Conservation (phyloP, 148 eudicot species). For the Camellia sinensis region DNA sequence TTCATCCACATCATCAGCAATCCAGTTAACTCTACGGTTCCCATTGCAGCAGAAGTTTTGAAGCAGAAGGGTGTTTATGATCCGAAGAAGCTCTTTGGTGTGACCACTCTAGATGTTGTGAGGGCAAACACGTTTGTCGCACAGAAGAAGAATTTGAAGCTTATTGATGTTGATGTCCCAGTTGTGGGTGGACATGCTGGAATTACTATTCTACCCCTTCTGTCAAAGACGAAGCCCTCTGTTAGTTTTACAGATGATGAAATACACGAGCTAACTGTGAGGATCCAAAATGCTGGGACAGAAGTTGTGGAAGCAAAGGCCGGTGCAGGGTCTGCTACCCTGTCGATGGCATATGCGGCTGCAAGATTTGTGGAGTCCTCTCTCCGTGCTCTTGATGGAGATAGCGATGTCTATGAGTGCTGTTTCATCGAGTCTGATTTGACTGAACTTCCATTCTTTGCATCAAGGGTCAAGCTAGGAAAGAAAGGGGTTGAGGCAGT, state of each 20-base stretch:
- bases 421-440: constrained; percentile 64
- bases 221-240: constrained; percentile 84
- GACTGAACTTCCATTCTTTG: constrained; percentile 85
- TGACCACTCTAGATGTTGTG: constrained; percentile 84
- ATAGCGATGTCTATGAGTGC: constrained; percentile 85
- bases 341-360: constrained; percentile 96
- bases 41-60: constrained; percentile 85
- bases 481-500: constrained; percentile 71
- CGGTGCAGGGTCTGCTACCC: constrained; percentile 92
- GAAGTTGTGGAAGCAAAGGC: constrained; percentile 97
- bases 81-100: constrained; percentile 90
- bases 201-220: constrained; percentile 73
- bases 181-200: constrained; percentile 96
- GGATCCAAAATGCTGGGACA: constrained; percentile 93
- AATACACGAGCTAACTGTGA: constrained; percentile 60
- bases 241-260: constrained; percentile 63
- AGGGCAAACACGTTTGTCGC: constrained; percentile 92
- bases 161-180: constrained; percentile 86
- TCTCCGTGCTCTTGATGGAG: constrained; percentile 87
- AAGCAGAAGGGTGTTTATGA: constrained; percentile 81
- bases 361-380: constrained; percentile 93
- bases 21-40: constrained; percentile 90
- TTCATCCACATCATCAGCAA: constrained; percentile 92
- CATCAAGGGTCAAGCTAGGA: constrained; percentile 81
- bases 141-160: constrained; percentile 70